These are phyloP conservation scores for Cytospora piceae DNA, from an alignment of 2,329 filamentous ascomycete species.

Conservation along the genomic window DNA sequence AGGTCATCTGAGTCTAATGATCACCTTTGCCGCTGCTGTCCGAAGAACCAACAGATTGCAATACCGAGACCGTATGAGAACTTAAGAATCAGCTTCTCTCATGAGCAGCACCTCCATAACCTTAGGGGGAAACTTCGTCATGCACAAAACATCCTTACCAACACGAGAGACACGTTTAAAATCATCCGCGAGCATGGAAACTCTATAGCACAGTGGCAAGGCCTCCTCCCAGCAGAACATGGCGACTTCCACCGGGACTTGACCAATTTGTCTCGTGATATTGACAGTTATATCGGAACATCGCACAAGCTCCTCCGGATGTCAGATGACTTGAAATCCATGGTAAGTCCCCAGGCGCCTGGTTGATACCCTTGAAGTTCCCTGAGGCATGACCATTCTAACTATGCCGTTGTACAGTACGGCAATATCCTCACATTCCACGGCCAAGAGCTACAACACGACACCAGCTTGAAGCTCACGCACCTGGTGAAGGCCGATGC, in stretches of 20 bases:
- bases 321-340: slow-evolving; percentile 3
- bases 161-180: background rate
- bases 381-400: background rate
- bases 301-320: background rate
- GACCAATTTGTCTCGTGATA: background rate
- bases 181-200: background rate
- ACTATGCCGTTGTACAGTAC: background rate
- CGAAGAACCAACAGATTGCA: slow-evolving; percentile 1
- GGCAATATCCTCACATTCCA: slow-evolving; percentile 8
- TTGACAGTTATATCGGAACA: background rate
- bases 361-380: background rate
- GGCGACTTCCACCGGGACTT: background rate
- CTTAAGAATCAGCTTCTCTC: slow-evolving; percentile 7
- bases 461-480: slow-evolving; percentile 7
- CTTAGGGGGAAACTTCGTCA: slow-evolving; percentile 12
- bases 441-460: slow-evolving; percentile 4
- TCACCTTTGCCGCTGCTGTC: background rate
- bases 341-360: background rate
- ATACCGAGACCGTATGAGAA: slow-evolving; percentile 14
- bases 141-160: background rate
- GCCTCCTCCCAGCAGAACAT: background rate
- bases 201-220: background rate
- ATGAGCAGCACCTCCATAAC: slow-evolving; percentile 13
- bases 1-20: background rate
- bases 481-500: slow-evolving; percentile 1